Percentiles rank a stretch among this genome's conserved stretches.
Conservation (phyloP, 768 basidiomycete genomes). For the Phlebiopsis flavidoalba region DNA sequence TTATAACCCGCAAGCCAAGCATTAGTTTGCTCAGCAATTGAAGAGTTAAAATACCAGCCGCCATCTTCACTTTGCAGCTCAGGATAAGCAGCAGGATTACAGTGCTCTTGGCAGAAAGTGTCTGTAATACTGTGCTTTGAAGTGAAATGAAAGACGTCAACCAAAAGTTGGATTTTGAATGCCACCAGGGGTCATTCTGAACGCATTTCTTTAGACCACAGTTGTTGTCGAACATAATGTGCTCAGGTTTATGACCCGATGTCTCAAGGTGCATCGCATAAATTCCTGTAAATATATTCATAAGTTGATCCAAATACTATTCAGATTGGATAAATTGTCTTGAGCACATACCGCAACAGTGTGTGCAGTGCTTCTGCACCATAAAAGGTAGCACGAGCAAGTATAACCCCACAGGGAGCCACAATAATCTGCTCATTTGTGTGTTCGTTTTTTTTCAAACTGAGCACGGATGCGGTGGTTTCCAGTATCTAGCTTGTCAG, state of each 20-base stretch:
- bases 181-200: conserved; percentile 18
- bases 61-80: conserved; percentile 18
- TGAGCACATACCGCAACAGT: conserved; percentile 13
- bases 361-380: conserved; percentile 18
- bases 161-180: conserved; percentile 21
- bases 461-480: background rate
- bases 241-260: conserved; percentile 17
- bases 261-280: background rate
- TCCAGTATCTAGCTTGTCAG: background rate
- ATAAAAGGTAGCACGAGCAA: conserved; percentile 18
- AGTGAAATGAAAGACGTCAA: conserved; percentile 34
- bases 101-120: conserved; percentile 22
- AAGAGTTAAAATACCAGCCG: too few species aligned
- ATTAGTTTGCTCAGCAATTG: conserved; percentile 29
- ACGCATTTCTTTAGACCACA: conserved; percentile 20
- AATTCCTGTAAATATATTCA: conserved; percentile 12
- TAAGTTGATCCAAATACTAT: conserved; percentile 5
- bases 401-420: conserved; percentile 16
- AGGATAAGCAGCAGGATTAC: conserved; percentile 25
- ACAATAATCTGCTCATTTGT: conserved; percentile 26
- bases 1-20: conserved; percentile 29
- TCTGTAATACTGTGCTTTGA: conserved; percentile 29
- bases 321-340: too few species aligned
- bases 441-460: conserved; percentile 22
- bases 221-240: conserved; percentile 27